Evolutionary conservation across 352 stramenopile species (phyloP), one percentile per base, ranked within the genome.

Genomic region (Globisporangium paddicum): DNA sequence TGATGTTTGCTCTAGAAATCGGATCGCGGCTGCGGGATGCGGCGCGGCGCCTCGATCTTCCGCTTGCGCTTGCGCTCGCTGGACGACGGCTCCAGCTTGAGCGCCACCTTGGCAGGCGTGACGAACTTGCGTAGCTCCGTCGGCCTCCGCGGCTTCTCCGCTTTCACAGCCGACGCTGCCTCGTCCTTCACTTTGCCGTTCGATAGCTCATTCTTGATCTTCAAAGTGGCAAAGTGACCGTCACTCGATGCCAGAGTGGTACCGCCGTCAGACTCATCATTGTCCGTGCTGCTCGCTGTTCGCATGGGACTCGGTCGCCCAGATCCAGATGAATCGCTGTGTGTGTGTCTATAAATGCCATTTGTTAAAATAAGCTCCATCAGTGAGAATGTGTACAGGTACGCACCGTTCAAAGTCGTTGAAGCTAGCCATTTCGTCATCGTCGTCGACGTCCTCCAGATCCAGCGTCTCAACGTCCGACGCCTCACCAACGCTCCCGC

Each of bases 21-120:
- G 37, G 38, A 23, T n/a, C 32, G 26, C 44, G 75, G 47, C 51
- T 79, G 78, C 16, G 67, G 67, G 50, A 88, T 85, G 26, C 76
- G 78, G 13, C 76, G 73, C 18, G 78, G 78, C 21, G 62, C 66
- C 14, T 65, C 51, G 3, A 67, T 77, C 60, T 88, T 88, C 44
- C 78, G 73, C 38, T 83, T 74, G 16, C 78, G 73, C 51, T 86
- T 88, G 54, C 78, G 71, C 42, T 68, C 70, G 16, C 57, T 75
- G 5, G 56, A 25, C 21, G 58, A 55, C n/a, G 58, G 26, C 45
- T 63, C 25, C 41, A 65, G 51, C 26, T 18, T 51, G 23, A 65
- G 51, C 52, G 59, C 25, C 0, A 41, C 11, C 51, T 55, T 65
- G 21, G 44, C 50, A 23, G 57, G 57, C 35, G 60, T 54, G 16